These are phyloP conservation scores for Botrytis aclada DNA, from an alignment of 2,329 filamentous ascomycete species.

Conservation along the genomic window DNA sequence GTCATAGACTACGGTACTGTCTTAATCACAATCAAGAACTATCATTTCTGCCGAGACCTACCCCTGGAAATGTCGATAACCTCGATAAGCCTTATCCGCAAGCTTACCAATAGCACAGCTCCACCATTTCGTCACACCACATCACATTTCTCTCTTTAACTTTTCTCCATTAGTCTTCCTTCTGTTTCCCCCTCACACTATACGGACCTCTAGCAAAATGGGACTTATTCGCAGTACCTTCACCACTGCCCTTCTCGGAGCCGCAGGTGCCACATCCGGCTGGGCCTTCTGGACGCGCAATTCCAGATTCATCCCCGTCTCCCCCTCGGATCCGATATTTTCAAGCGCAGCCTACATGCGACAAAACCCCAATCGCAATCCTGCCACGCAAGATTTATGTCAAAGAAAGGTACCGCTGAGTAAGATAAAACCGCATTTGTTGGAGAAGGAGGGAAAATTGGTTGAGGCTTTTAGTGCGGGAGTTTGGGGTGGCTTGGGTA, in stretches of 20 bases:
- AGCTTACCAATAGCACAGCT: not conserved
- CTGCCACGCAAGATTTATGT: conserved; percentile 61
- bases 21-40: not conserved
- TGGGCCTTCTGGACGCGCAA: conserved; percentile 30
- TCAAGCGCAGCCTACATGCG: conserved; percentile 52
- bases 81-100: not conserved
- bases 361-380: conserved; percentile 62
- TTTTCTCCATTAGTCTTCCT: not conserved
- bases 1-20: not conserved
- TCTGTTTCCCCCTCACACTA: not conserved
- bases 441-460: conserved; percentile 65
- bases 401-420: conserved; percentile 59
- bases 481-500: conserved; percentile 46
- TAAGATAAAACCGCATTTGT: conserved; percentile 62
- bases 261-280: conserved; percentile 25
- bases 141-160: not conserved
- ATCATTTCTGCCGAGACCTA: not conserved
- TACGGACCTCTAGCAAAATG: conserved; percentile 20
- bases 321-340: conserved; percentile 60
- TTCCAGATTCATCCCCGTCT: conserved; percentile 49
- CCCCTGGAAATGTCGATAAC: not conserved
- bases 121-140: conserved; percentile 5
- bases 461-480: conserved; percentile 35
- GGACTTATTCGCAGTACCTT: conserved; percentile 27
- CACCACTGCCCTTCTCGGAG: conserved; percentile 26